Evolutionary conservation across 352 stramenopile genomes (phyloP).

Genomic region (Globisporangium heterothallicum): DNA sequence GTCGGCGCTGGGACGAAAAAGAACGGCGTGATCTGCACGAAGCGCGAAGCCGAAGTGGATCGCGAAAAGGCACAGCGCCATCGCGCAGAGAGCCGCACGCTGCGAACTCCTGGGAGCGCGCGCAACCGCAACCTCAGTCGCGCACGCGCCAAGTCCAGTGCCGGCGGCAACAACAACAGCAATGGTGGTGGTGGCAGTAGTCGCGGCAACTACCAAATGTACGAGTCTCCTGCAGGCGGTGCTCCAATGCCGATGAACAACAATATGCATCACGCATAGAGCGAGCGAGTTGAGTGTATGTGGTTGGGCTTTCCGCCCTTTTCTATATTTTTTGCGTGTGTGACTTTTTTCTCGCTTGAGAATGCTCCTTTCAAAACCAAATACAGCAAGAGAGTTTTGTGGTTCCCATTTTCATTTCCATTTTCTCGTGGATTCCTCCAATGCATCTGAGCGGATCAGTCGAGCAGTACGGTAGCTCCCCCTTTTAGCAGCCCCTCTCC

Average conservation of each 20-base stretch:
- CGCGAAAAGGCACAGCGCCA: conserved; percentile 31
- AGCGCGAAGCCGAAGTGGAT: conserved; percentile 38
- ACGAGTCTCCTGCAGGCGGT: conserved; percentile 39
- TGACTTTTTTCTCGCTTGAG: background rate
- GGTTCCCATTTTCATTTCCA: background rate
- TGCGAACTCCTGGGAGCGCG: conserved; percentile 36
- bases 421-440: no score
- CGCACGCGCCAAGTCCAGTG: conserved; percentile 51
- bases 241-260: conserved; percentile 28
- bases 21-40: conserved; percentile 58
- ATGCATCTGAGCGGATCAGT: no score
- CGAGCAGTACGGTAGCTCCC: no score
- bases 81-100: conserved; percentile 34
- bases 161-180: conserved; percentile 20
- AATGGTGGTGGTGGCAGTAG: no score
- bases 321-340: background rate
- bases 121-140: conserved; percentile 56
- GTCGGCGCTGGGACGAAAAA: conserved; percentile 49
- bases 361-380: background rate
- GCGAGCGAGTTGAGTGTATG: background rate
- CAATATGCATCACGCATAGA: conserved; percentile 18
- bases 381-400: no score
- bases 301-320: background rate
- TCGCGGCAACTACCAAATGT: conserved; percentile 41
- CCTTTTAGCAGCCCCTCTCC: no score